Evolutionary conservation across 208 protist species (phyloP).

Genomic region (Leishmania aethiopica): DNA sequence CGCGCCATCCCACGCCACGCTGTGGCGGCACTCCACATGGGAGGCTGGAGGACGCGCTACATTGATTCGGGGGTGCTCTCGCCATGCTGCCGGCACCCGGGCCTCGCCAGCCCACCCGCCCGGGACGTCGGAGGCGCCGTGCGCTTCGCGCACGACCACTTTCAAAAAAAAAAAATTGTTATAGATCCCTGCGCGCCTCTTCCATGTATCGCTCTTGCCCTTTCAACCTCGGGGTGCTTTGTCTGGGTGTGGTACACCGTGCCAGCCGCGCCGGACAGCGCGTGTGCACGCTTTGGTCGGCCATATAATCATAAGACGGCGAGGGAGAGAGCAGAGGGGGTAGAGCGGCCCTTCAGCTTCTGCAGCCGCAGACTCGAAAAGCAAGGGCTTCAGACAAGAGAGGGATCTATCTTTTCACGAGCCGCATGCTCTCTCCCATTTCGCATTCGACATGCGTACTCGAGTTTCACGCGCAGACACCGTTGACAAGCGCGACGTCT

Average conservation of each 20-base stretch:
- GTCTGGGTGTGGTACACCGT: neutral
- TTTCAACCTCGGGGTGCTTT: neutral
- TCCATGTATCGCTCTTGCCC: neutral
- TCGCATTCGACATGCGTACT: neutral
- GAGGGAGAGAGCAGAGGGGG: neutral
- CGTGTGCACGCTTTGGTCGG: neutral
- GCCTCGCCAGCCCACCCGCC: neutral
- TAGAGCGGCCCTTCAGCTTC: neutral
- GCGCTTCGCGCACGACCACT: neutral
- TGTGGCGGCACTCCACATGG: neutral
- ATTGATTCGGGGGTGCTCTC: neutral
- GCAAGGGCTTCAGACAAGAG: neutral
- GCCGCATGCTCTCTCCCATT: neutral
- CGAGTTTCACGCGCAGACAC: conserved; percentile 18
- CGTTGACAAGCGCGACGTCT: conserved; percentile 28
- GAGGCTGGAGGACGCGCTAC: neutral
- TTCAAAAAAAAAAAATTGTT: neutral
- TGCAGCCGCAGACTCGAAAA: neutral
- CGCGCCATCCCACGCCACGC: neutral
- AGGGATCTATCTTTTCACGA: neutral
- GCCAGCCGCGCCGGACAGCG: neutral
- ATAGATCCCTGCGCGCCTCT: neutral
- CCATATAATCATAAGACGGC: neutral
- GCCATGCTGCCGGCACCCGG: neutral
- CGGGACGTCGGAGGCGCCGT: neutral